Percentiles rank a stretch among this genome's conserved stretches.
Conservation (phyloP, 768 basidiomycete genomes). For the Kwoniella heveanensis region DNA sequence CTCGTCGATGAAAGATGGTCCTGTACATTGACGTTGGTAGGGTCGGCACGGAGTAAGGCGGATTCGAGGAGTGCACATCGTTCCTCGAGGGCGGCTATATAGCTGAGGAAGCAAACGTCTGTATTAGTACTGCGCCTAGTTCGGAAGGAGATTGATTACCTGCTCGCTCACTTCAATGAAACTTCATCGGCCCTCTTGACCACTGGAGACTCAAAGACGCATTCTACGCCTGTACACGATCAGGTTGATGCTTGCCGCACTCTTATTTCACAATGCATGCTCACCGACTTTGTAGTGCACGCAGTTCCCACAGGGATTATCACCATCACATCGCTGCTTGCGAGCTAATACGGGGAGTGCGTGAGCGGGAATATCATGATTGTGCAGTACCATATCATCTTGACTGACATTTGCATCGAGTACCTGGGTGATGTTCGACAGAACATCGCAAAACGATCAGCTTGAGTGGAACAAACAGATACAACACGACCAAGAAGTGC, state of each 20-base stretch:
- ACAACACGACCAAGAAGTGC: too few species aligned
- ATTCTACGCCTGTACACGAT: not conserved
- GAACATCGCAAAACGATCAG: not conserved
- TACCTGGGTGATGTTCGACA: not conserved
- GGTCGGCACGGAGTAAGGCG: not conserved
- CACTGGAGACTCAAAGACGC: not conserved
- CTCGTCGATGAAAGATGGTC: not conserved
- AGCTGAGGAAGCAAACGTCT: too few species aligned
- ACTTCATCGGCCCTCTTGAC: not conserved
- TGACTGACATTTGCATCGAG: constrained; percentile 3
- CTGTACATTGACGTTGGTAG: not conserved
- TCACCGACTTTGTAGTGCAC: not conserved
- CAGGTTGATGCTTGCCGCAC: not conserved
- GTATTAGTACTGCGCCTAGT: too few species aligned
- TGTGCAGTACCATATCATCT: too few species aligned
- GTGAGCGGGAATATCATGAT: too few species aligned
- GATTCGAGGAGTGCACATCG: constrained; percentile 2
- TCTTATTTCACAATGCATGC: too few species aligned
- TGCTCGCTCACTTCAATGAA: not conserved
- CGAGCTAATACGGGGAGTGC: not conserved
- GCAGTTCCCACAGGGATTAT: not conserved
- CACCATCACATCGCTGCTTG: constrained; percentile 2
- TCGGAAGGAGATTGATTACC: not conserved
- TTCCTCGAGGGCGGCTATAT: not conserved
- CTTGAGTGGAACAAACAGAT: too few species aligned